Base-by-base conservation (phyloP, 2,329 filamentous ascomycete genomes). In the Camillea tinctor region DNA sequence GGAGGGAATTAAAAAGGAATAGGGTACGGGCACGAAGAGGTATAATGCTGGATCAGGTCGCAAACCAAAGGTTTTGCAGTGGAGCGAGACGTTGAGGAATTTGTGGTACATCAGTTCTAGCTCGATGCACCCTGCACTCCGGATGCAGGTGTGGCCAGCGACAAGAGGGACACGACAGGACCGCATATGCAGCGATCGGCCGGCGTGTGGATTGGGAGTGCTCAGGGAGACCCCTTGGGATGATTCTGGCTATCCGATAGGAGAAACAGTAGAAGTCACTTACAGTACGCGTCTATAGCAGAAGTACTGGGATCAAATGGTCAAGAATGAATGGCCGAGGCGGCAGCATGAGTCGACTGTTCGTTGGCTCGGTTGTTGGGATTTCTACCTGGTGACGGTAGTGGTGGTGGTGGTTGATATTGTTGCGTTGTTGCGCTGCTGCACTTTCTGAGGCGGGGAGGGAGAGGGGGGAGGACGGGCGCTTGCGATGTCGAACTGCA, bases 171-270 rank as follows among this genome's bases (percentile, higher is more conserved):
- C 71, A 74, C 70, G 70, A 73, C 71, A 74, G 68, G 69, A 67
- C 61, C 69, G 73, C 72, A 74, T 73, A 72, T 74, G 71, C 73
- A 74, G 68, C 70, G 73, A 73, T 72, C 71, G 68, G 64, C 71
- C 66, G 66, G 65, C 63, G 66, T 63, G 66, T 67, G 65, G 65
- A 67, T 60, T 60, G 55, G 53, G 56, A 66, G 54, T 24, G 40
- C 60, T 58, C 56, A 62, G 52, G 52, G 55, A 59, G 56, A 59
- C 58, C 24, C 52, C 30, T 58, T 61, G 62, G 65, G 64, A 64
- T 62, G 52, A 55, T 60, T 60, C 64, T 66, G 55, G 60, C 56
- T 49, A 57, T 65, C 64, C 65, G 68, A 66, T 67, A 66, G 61
- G 65, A 65, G 56, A 65, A 64, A n/a, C n/a, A n/a, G n/a, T 61